Evolutionary conservation across 2,329 filamentous ascomycete species (phyloP), one percentile per base, ranked within the genome.

Genomic region (Penicillium brasilianum): DNA sequence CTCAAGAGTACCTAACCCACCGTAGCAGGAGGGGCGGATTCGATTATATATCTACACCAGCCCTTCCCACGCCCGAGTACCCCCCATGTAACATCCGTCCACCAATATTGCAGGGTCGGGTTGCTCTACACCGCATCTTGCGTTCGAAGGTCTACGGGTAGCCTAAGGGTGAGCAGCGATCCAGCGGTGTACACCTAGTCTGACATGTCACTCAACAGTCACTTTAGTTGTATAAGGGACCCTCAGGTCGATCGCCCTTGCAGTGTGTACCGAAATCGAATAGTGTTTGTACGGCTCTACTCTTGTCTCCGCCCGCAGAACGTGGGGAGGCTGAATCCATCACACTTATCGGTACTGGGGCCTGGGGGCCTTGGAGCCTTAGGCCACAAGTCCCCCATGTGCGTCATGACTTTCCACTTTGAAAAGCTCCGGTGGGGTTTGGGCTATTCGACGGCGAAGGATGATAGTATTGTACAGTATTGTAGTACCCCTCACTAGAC

Each of bases 321-420:
- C 55, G 59, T 61, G 56, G 59, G 25, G 59, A 58, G 55, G 32
- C 60, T 18, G n/a, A 18, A 20, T n/a, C 9, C 6, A 41, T 5
- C 11, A 14, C 16, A 41, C 8, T n/a, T n/a, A n/a, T n/a, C n/a
- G n/a, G n/a, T n/a, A 4, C 37, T 8, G 16, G 9, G n/a, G 28
- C 14, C 25, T 25, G 8, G 11, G 11, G 55, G 50, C 41, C 11
- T 20, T 11, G 34, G 22, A 16, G 53, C 60, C 52, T 57, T 18
- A 60, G 55, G 57, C 51, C 11, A 18, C 4, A 30, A 1, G 10
- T 9, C 28, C 20, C 44, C 58, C 53, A 61, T 65, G 61, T 67
- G 65, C 66, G 66, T 67, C 65, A 66, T 57, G 63, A 64, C 66
- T 65, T 63, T 69, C 65, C 66, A 69, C 66, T 65, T 59, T 18